Evolutionary conservation across 805 yeast genomes (phyloP).

Genomic region (Tetrapisispora nanseiensis): DNA sequence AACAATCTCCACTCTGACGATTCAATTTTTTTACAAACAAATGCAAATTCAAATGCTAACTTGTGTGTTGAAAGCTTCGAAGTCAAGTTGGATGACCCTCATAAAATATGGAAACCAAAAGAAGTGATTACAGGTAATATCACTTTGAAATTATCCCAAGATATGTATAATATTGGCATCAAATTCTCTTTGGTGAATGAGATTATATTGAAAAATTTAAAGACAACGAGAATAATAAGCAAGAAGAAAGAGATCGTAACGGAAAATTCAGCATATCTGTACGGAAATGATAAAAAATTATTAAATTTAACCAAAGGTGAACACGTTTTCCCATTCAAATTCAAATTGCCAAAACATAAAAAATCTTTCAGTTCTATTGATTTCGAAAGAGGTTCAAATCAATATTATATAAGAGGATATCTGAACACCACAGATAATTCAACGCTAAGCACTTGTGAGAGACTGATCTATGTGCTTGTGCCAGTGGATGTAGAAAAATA

Average conservation of each 20-base stretch:
- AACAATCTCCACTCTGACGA: too few species aligned
- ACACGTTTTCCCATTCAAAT: slow-evolving; percentile 79
- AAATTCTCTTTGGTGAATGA: slow-evolving; percentile 47
- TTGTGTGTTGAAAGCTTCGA: background rate
- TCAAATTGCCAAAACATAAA: slow-evolving; percentile 59
- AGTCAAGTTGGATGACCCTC: background rate
- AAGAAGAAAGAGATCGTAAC: slow-evolving; percentile 45
- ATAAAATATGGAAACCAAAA: slow-evolving; percentile 61
- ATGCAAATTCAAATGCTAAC: background rate
- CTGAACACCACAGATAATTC: slow-evolving; percentile 13
- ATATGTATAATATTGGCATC: slow-evolving; percentile 40
- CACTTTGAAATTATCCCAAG: slow-evolving; percentile 45
- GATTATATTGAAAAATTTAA: slow-evolving; percentile 42
- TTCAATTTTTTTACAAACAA: background rate
- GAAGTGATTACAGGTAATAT: slow-evolving; percentile 61
- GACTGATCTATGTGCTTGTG: slow-evolving; percentile 47
- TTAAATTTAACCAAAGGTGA: slow-evolving; percentile 58
- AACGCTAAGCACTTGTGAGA: slow-evolving; percentile 41
- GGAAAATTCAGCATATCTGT: slow-evolving; percentile 48
- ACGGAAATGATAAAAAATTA: slow-evolving; percentile 34
- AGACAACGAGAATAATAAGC: slow-evolving; percentile 43
- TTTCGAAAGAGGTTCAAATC: slow-evolving; percentile 79
- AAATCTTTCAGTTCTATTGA: slow-evolving; percentile 65
- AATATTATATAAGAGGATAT: slow-evolving; percentile 40
- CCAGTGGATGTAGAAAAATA: slow-evolving; percentile 66